Conservation (phyloP, 1,139 yeast genomes). For the Magnusiomyces clavatus region DNA sequence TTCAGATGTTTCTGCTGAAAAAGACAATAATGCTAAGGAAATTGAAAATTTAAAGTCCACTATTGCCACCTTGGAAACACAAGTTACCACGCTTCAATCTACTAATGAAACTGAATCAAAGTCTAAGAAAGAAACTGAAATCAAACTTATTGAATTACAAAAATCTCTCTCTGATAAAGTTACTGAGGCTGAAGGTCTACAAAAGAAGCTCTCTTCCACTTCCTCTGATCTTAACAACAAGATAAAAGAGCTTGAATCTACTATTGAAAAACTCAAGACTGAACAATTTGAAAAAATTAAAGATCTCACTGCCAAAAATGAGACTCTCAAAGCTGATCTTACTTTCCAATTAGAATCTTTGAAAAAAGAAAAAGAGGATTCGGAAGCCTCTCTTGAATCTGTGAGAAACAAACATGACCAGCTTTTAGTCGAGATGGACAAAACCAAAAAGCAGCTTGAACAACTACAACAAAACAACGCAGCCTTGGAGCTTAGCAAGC, state of each 20-base stretch:
- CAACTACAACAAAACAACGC: slow-evolving; percentile 8
- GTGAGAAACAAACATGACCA: slow-evolving; percentile 5
- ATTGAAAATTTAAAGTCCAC: slow-evolving; percentile 20
- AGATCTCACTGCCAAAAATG: slow-evolving; percentile 10
- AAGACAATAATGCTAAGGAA: slow-evolving; percentile 7
- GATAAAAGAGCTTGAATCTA: slow-evolving; percentile 1
- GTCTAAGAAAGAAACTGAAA: neutral
- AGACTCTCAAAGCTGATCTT: slow-evolving; percentile 3
- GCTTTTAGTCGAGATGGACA: slow-evolving; percentile 9
- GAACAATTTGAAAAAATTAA: slow-evolving; percentile 6
- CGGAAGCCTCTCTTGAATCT: slow-evolving; percentile 6
- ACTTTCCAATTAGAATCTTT: neutral
- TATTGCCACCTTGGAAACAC: slow-evolving; percentile 14
- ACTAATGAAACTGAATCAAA: slow-evolving; percentile 12
- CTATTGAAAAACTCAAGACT: slow-evolving; percentile 1
- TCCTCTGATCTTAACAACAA: slow-evolving; percentile 6
- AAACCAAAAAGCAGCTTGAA: slow-evolving; percentile 12
- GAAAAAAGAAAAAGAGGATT: slow-evolving; percentile 1
- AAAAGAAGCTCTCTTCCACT: slow-evolving; percentile 6
- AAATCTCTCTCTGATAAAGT: neutral
- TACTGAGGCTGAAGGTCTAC: slow-evolving; percentile 4
- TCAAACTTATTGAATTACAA: neutral
- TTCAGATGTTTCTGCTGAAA: slow-evolving; percentile 13
- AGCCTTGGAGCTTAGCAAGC: slow-evolving; percentile 1
- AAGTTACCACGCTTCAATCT: slow-evolving; percentile 21